Percentiles rank a stretch among this genome's conserved stretches.
These are phyloP conservation scores for Fusarium drepaniforme DNA, from an alignment of 2,329 filamentous ascomycete species.

Conservation along the genomic window DNA sequence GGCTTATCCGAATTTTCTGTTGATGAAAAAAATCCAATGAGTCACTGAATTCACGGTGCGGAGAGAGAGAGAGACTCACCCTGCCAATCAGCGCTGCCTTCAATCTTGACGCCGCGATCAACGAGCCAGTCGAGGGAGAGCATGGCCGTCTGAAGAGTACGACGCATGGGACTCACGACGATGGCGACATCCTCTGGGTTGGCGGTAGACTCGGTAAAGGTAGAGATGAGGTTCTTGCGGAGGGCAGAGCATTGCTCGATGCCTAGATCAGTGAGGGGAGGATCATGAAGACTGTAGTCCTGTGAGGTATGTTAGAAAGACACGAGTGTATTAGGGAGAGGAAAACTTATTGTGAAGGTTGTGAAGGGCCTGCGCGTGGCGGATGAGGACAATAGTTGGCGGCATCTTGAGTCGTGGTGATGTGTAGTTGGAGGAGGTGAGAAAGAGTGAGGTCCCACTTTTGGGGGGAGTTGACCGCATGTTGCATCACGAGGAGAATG, in stretches of 20 bases:
- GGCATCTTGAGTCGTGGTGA: slow-evolving; percentile 54
- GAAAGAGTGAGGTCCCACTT: slow-evolving; percentile 14
- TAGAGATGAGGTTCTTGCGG: slow-evolving; percentile 55
- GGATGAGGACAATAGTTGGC: slow-evolving; percentile 80
- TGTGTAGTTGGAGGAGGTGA: slow-evolving; percentile 14
- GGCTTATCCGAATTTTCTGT: slow-evolving; percentile 66
- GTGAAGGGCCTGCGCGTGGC: slow-evolving; percentile 83
- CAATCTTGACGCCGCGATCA: slow-evolving; percentile 64
- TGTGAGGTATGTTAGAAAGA: slow-evolving; percentile 48
- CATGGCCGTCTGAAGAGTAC: slow-evolving; percentile 74
- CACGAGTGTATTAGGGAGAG: neutral
- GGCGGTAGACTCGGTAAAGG: slow-evolving; percentile 49
- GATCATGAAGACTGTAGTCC: slow-evolving; percentile 63
- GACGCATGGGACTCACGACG: slow-evolving; percentile 73
- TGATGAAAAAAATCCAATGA: neutral
- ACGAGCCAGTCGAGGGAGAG: slow-evolving; percentile 70
- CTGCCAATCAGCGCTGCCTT: slow-evolving; percentile 74
- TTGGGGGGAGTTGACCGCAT: neutral
- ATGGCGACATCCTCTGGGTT: slow-evolving; percentile 59
- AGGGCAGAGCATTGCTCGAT: slow-evolving; percentile 61
- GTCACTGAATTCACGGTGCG: neutral
- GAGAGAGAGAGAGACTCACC: slow-evolving; percentile 52
- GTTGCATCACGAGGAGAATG: slow-evolving; percentile 5
- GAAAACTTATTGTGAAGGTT: slow-evolving; percentile 63
- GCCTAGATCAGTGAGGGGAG: slow-evolving; percentile 62